These are phyloP conservation scores for Phytophthora pseudosyringae DNA, from an alignment of 352 stramenopile genomes.

Conservation along the genomic window DNA sequence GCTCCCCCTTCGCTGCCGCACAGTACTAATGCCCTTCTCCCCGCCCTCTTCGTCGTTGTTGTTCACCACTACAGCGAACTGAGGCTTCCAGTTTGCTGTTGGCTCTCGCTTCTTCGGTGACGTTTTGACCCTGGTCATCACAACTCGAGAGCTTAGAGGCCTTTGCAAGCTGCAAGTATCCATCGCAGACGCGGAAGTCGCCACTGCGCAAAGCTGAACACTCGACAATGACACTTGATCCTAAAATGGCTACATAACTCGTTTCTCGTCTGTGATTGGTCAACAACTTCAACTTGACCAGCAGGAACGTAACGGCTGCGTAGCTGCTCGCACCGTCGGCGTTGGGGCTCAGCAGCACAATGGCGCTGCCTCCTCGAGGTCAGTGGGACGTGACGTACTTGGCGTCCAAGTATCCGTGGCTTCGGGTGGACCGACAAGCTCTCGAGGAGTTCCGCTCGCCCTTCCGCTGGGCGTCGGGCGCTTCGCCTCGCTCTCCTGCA, in stretches of 20 bases:
- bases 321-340: not conserved
- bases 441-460: slow-evolving; percentile 72
- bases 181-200: not conserved
- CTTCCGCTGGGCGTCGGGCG: slow-evolving; percentile 50
- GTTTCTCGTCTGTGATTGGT: slow-evolving; percentile 10
- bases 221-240: not conserved
- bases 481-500: slow-evolving; percentile 13
- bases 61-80: not conserved
- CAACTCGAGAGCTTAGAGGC: not conserved
- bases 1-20: not conserved
- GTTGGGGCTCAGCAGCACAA: slow-evolving; percentile 1
- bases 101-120: slow-evolving; percentile 5
- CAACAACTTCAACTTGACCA: slow-evolving; percentile 28
- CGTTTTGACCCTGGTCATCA: slow-evolving; percentile 6
- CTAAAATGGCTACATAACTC: slow-evolving; percentile 27
- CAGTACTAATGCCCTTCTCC: not conserved
- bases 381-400: slow-evolving; percentile 68
- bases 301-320: slow-evolving; percentile 15
- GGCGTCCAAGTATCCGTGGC: slow-evolving; percentile 77
- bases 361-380: slow-evolving; percentile 25
- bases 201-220: slow-evolving; percentile 40
- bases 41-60: slow-evolving; percentile 23
- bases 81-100: not conserved
- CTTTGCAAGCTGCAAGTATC: not conserved
- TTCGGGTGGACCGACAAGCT: slow-evolving; percentile 67